Base-by-base conservation (phyloP, 257 asterid species). In the Eustoma russellianum region DNA sequence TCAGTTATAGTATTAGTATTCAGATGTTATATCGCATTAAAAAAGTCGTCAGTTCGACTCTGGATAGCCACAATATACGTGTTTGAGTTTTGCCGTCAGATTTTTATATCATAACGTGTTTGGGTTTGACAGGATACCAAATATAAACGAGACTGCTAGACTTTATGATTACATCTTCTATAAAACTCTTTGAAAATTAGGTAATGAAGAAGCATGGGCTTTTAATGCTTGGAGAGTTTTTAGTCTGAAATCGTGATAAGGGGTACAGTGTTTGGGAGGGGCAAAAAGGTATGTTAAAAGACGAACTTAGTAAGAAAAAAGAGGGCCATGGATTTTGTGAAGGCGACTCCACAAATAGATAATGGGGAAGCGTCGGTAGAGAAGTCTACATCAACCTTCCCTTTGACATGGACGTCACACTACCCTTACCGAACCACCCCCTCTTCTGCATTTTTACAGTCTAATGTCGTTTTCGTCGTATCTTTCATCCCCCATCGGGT, bases 311-410 rank as follows among this genome's bases (percentile, higher is more conserved):
- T 15, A 38, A 68, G 30, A 41, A 48, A 18, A 47, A 30, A 51
- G 57, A 52, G 30, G 30, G 30, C 30, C 30, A 24, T 24, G 70
- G 73, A 61, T 63, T 55, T 33, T 67, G 28, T 52, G 82, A 74
- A 30, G 56, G 55, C 19, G 79, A 72, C 78, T 34, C 48, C 16
- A 55, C 70, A 40, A 11, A 6, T 41, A 43, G 49, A 12, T 24
- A 24, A 24, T 24, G 4, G 12, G 6, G 12, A 24, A 41, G 51
- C 75, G 74, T 57, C 66, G 78, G 67, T 60, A 52, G 83, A 70
- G n/a, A 60, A 40, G 83, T 78, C 86, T 49, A 18, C 57, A 51
- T 81, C 88, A 50, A 41, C 30, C 46, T 46, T 38, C 30, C 30
- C 30, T 24, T 24, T 24, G 30, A 24, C 30, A 24, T 24, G 2